Evolutionary conservation across 176 grass and related monocot species (phyloP).

Genomic region (Olyra latifolia): DNA sequence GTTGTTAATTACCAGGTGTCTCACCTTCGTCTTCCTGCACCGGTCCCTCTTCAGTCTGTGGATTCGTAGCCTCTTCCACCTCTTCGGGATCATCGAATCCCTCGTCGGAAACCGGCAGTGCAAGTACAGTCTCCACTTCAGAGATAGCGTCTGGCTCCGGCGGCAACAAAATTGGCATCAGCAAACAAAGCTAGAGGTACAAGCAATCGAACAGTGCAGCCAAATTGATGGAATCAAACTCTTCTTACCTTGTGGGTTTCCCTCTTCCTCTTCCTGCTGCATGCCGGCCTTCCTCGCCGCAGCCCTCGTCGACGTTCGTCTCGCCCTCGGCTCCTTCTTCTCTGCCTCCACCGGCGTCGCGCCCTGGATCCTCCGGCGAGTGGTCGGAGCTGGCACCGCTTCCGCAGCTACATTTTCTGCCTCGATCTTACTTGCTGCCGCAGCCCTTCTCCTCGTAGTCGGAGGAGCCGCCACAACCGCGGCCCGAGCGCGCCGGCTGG

Average conservation of each 20-base stretch:
- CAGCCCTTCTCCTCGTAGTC: conserved; percentile 8
- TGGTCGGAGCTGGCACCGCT: not conserved
- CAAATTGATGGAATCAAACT: not conserved
- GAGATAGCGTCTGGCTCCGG: not conserved
- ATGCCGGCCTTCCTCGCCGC: not conserved
- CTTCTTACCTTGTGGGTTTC: not conserved
- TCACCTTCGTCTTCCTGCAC: conserved; percentile 7
- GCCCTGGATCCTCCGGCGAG: conserved; percentile 19
- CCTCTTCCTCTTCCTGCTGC: conserved; percentile 30
- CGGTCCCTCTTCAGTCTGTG: not conserved
- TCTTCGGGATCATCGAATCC: not conserved
- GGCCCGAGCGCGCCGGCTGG: not conserved
- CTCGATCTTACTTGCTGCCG: not conserved
- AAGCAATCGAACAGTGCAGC: not conserved
- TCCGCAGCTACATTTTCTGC: not conserved
- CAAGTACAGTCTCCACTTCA: not conserved
- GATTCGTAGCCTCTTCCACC: not conserved
- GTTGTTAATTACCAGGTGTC: conserved; percentile 5
- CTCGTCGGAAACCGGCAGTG: not conserved
- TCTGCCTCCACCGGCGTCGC: not conserved
- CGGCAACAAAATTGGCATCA: conserved; percentile 5
- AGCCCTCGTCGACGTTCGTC: not conserved
- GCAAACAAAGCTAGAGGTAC: not conserved
- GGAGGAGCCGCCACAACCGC: not conserved
- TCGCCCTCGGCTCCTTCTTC: conserved; percentile 10